phyloP scores from a whole-genome alignment of 805 yeast species.

The Metschnikowia anglica region DNA sequence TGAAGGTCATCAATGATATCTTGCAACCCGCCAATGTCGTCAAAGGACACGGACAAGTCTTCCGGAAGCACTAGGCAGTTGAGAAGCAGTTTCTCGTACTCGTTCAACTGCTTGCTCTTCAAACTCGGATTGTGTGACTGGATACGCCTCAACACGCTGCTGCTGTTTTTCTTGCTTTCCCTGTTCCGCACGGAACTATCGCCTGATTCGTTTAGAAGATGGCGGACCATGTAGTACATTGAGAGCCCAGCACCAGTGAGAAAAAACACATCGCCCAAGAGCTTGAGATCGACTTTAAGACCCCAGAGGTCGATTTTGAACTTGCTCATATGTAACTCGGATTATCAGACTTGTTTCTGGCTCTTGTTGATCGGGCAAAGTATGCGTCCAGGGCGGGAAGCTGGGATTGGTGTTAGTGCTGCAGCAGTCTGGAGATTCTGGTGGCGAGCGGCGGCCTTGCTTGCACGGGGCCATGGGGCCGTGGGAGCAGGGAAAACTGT shows the following conservation, averaged over 20 bases:
- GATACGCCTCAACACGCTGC: conserved; percentile 38
- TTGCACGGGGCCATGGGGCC: too few species aligned
- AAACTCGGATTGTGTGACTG: conserved; percentile 56
- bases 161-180: conserved; percentile 64
- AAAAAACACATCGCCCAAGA: conserved; percentile 41
- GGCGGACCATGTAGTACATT: conserved; percentile 58
- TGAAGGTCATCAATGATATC: conserved; percentile 77
- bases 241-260: conserved; percentile 65
- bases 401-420: too few species aligned
- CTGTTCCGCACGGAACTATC: conserved; percentile 44
- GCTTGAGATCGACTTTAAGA: conserved; percentile 38
- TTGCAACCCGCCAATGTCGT: conserved; percentile 88
- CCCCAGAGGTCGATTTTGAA: conserved; percentile 39
- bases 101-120: conserved; percentile 53
- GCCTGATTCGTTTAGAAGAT: conserved; percentile 35
- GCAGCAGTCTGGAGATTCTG: too few species aligned
- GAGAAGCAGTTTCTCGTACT: conserved; percentile 76
- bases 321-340: conserved; percentile 37
- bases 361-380: too few species aligned
- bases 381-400: too few species aligned
- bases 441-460: too few species aligned
- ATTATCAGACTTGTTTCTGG: too few species aligned
- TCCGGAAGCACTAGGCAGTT: conserved; percentile 80
- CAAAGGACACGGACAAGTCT: conserved; percentile 73
- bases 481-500: too few species aligned